Conservation (phyloP, 1,139 yeast species). For the Groenewaldozyma sp. region DNA sequence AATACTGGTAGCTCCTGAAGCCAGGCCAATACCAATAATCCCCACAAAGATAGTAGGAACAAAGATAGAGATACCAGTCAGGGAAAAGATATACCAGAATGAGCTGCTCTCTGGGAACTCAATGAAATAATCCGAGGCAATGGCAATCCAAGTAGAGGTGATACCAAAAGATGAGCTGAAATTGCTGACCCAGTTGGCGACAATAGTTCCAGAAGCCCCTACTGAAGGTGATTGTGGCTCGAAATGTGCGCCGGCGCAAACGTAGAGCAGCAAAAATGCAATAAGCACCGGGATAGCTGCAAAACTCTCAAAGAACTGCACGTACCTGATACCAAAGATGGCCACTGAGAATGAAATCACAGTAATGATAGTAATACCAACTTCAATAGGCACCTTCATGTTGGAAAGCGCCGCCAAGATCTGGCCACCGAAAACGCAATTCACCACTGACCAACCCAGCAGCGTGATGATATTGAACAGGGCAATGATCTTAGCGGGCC, state of each 20-base stretch:
- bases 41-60: slow-evolving; percentile 77
- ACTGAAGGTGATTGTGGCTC: slow-evolving; percentile 33
- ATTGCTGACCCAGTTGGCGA: slow-evolving; percentile 65
- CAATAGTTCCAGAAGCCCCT: slow-evolving; percentile 33
- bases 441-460: slow-evolving; percentile 82
- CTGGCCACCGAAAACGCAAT: slow-evolving; percentile 80
- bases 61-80: slow-evolving; percentile 62
- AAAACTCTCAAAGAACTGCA: slow-evolving; percentile 57
- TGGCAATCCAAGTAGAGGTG: slow-evolving; percentile 86
- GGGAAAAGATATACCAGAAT: slow-evolving; percentile 42
- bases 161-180: slow-evolving; percentile 70
- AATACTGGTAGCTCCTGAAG: slow-evolving; percentile 53
- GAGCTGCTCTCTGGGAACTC: slow-evolving; percentile 70
- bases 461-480: slow-evolving; percentile 62
- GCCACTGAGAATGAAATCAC: slow-evolving; percentile 57
- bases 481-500: slow-evolving; percentile 67
- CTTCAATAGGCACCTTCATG: slow-evolving; percentile 55
- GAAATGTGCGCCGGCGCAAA: slow-evolving; percentile 52
- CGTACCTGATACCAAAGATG: slow-evolving; percentile 64
- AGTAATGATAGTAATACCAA: slow-evolving; percentile 66
- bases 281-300: slow-evolving; percentile 63
- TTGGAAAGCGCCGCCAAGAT: slow-evolving; percentile 56
- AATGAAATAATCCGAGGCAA: slow-evolving; percentile 78
- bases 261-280: slow-evolving; percentile 60
- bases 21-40: slow-evolving; percentile 59